Evolutionary conservation across 805 yeast species (phyloP), one percentile per base, ranked within the genome.

Genomic region (Maudiozyma turicensis): DNA sequence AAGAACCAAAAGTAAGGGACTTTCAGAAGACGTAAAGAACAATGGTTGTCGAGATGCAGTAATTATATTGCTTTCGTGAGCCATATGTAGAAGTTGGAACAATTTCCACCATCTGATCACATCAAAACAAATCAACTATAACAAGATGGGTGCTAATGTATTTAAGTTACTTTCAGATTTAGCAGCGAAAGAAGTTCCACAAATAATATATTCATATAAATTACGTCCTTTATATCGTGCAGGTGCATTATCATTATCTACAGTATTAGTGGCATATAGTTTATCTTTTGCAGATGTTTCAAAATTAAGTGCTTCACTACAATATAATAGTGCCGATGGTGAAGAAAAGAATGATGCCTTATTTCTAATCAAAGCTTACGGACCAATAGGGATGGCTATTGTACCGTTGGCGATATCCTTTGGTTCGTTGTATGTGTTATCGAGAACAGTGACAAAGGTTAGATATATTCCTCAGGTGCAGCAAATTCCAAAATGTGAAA

Each of bases 271-370:
- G 7, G 47, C 55, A 6, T 65, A 65, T 48, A 64, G 67, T 14
- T 47, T 51, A 13, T 50, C 66, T 2, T 65, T 58, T 47, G 54
- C 57, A 1, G 63, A 64, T 47, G 58, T 65, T 59, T 53, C 65
- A 2, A 53, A 52, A 42, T 50, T 57, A 9, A 55, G 64, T 33
- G 55, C 66, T n/a, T 20, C 31, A 9, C 20, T 41, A 11, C 26
- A 38, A 8, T 50, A 48, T 29, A 46, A 48, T 11, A 47, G 32
- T 37, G 57, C 55, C 1, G 46, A 46, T n/a, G 51, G 47, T 10
- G 53, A 50, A 3, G 51, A 56, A 7, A 51, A 40, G 37, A 50
- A 47, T 14, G 50, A 48, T 45, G 33, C 59, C 48, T 51, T 50
- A 48, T 53, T 50, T 40, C 34, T 47, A 26, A 48, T 50, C 14